Conservation (phyloP, 2,329 filamentous ascomycete species). For the Chaetomium sp. region DNA sequence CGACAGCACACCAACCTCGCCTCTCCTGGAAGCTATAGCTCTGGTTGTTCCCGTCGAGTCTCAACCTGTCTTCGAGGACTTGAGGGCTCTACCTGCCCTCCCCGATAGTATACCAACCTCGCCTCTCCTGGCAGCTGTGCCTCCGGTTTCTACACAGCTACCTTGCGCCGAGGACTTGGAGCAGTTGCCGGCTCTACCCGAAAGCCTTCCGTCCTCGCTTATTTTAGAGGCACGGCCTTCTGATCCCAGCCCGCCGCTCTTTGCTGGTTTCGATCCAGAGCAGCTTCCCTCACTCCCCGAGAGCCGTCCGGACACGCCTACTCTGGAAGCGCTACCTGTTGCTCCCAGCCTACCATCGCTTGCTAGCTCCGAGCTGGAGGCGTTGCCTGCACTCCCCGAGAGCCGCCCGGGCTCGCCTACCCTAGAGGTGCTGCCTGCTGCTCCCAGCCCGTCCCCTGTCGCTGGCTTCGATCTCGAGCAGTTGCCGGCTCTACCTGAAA, state of each 20-base stretch:
- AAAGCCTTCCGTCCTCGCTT: constrained; percentile 15
- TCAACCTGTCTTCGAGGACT: background rate
- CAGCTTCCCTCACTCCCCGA: constrained; percentile 5
- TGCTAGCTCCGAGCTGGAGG: background rate
- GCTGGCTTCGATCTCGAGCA: background rate
- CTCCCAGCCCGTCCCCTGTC: background rate
- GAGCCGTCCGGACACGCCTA: constrained; percentile 2
- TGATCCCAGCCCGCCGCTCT: background rate
- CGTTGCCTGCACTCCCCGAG: background rate
- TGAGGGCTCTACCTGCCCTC: constrained; percentile 7
- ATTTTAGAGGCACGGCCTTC: background rate
- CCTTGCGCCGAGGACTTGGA: constrained; percentile 16
- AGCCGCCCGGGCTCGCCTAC: background rate
- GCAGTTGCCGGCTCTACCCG: constrained; percentile 19
- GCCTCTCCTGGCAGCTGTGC: background rate
- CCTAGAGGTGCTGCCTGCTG: background rate
- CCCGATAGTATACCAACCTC: constrained; percentile 11
- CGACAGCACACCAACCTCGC: constrained; percentile 8
- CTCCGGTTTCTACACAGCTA: background rate
- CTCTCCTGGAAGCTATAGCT: background rate
- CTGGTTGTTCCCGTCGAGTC: too few relatives aligned
- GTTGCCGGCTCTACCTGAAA: background rate
- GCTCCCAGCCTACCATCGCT: background rate
- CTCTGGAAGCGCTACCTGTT: background rate
- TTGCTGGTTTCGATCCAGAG: background rate